phyloP scores from a whole-genome alignment of 2,329 filamentous ascomycete genomes.

The Apiospora pterosperma region DNA sequence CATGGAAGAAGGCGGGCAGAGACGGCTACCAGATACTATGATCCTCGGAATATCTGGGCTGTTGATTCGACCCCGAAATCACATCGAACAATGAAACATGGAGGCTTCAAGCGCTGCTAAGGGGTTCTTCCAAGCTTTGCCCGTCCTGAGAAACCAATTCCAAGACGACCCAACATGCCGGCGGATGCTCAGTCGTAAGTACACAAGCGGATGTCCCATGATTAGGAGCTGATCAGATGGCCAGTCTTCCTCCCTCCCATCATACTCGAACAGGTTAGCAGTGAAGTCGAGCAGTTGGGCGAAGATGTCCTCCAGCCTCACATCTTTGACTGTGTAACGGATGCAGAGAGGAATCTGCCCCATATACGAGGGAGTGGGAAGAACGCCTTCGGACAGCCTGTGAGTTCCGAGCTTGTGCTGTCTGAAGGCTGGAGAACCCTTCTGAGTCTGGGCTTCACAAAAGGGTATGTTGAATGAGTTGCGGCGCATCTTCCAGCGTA shows the following conservation, averaged over 20 bases:
- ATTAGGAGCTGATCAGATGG: background rate
- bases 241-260: slow-evolving; percentile 47
- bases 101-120: slow-evolving; percentile 25
- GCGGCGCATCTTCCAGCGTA: slow-evolving; percentile 17
- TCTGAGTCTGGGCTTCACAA: slow-evolving; percentile 54
- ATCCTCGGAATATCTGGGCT: background rate
- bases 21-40: background rate
- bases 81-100: slow-evolving; percentile 8
- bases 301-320: slow-evolving; percentile 49
- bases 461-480: slow-evolving; percentile 38
- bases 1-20: background rate
- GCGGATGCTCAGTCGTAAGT: slow-evolving; percentile 15
- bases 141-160: slow-evolving; percentile 17
- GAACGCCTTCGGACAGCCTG: slow-evolving; percentile 58
- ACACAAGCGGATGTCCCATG: background rate
- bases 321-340: slow-evolving; percentile 55
- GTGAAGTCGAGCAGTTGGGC: slow-evolving; percentile 46
- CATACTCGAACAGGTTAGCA: slow-evolving; percentile 34
- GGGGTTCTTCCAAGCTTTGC: slow-evolving; percentile 18
- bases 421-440: slow-evolving; percentile 64
- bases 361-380: slow-evolving; percentile 54
- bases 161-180: slow-evolving; percentile 16
- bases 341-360: slow-evolving; percentile 64
- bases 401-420: slow-evolving; percentile 56
- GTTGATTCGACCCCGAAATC: background rate